Evolutionary conservation across 306 rosid species (phyloP).

Genomic region (Herpetospermum pedunculosum): DNA sequence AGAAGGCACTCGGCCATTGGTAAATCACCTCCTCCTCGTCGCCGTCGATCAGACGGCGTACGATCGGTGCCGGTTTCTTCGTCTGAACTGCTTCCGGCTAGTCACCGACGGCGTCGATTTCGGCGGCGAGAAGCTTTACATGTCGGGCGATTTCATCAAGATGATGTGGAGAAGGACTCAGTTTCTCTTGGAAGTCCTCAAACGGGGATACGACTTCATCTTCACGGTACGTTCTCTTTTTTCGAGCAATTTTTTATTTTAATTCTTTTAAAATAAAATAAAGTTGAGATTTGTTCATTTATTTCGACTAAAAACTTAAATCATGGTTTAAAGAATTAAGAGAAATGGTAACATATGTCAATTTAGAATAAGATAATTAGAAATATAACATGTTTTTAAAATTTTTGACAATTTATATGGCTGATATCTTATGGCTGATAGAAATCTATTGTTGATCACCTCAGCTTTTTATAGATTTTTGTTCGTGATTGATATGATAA

Average conservation of each 20-base stretch:
- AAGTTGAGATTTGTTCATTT: background rate
- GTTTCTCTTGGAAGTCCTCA: slow-evolving; percentile 48
- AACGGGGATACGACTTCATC: slow-evolving; percentile 57
- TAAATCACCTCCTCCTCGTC: slow-evolving; percentile 43
- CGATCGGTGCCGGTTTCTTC: slow-evolving; percentile 41
- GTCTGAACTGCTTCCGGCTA: slow-evolving; percentile 41
- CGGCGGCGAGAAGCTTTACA: slow-evolving; percentile 45
- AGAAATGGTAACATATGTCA: too few species aligned
- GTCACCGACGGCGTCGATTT: slow-evolving; percentile 48
- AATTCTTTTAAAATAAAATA: background rate
- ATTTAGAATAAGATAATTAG: too few species aligned
- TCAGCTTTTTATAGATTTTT: too few species aligned
- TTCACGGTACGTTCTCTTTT: slow-evolving; percentile 40
- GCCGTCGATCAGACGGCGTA: slow-evolving; percentile 61
- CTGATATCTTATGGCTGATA: too few species aligned
- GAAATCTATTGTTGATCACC: too few species aligned
- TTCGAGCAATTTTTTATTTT: background rate
- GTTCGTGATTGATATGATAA: too few species aligned
- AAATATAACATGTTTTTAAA: too few species aligned
- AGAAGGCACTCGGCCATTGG: slow-evolving; percentile 33
- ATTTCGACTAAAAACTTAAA: too few species aligned
- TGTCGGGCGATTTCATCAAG: slow-evolving; percentile 57
- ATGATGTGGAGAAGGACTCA: slow-evolving; percentile 81
- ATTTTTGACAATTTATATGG: too few species aligned
- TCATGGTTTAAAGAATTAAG: too few species aligned